A percentile compares a stretch with the other conserved stretches of the same genome.
Conservation (phyloP, 768 basidiomycete genomes). For the Amanita brunnescens region DNA sequence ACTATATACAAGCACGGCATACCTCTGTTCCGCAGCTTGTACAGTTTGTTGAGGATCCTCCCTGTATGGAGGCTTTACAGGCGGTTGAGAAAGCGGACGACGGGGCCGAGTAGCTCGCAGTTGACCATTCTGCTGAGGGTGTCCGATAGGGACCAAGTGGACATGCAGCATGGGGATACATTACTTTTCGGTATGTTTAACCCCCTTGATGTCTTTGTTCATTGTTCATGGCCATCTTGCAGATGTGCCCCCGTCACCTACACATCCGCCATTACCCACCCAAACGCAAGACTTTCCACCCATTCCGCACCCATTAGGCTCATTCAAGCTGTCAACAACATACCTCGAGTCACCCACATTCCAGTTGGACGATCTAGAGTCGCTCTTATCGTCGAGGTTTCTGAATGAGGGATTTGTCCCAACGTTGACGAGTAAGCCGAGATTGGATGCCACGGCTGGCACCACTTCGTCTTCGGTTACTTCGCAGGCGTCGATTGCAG, state of each 20-base stretch:
- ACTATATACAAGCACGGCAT: slow-evolving; percentile 85
- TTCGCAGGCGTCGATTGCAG: background rate
- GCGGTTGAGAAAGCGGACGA: slow-evolving; percentile 38
- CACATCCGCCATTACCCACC: slow-evolving; percentile 32
- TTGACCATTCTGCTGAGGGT: slow-evolving; percentile 40
- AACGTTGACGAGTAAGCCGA: slow-evolving; percentile 41
- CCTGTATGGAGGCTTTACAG: slow-evolving; percentile 71
- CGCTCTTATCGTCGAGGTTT: slow-evolving; percentile 64
- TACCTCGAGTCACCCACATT: slow-evolving; percentile 66
- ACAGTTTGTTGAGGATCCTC: slow-evolving; percentile 60
- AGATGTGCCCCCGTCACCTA: slow-evolving; percentile 33
- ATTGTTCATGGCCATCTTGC: background rate
- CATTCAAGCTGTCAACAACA: slow-evolving; percentile 49
- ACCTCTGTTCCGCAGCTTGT: slow-evolving; percentile 71
- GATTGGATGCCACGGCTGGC: background rate
- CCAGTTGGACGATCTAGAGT: slow-evolving; percentile 69
- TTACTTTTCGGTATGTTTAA: slow-evolving; percentile 32
- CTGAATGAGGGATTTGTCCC: slow-evolving; percentile 68
- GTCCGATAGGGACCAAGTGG: slow-evolving; percentile 23
- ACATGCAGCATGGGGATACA: slow-evolving; percentile 16
- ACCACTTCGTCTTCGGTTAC: background rate
- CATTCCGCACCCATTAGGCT: slow-evolving; percentile 60
- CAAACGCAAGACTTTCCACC: slow-evolving; percentile 53
- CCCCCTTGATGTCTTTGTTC: background rate
- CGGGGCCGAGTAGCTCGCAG: slow-evolving; percentile 26